Evolutionary conservation across 495 filamentous ascomycete species (phyloP), one percentile per base, ranked within the genome.

Genomic region (Xylaria sp.): DNA sequence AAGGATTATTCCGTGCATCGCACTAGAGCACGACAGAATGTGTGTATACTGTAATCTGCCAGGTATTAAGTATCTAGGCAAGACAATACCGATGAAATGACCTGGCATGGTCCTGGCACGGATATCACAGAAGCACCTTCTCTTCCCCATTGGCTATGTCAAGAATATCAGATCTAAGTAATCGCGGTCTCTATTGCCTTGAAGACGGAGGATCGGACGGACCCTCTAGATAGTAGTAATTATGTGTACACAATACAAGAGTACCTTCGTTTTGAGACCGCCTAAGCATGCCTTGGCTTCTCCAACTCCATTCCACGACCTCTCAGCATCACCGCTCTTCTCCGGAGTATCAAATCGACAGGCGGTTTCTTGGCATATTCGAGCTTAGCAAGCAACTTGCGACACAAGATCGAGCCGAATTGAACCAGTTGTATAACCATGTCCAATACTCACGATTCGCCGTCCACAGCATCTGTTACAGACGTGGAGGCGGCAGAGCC

Each of bases 401-500:
- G 15, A 40, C 41, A 17, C 46, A 53, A 17, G 31, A 53, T 14
- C 46, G 21, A 46, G 24, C 24, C 40, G 40, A 29, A n/a, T 12
- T 26, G 63, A 53, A n/a, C 7, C 9, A 35, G 17, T n/a, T 61
- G 58, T 26, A 41, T 26, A 41, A 35, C 26, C 44, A 53, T 59
- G 62, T 17, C 52, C 35, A 50, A 43, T 33, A 57, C 41, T 37
- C 17, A 44, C 35, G n/a, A 19, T 17, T 17, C 63, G 46, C 48
- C 63, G 33, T 40, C 44, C 46, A 24, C 63, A 46, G 63, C 31
- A 15, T 52, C 44, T 6, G n/a, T 46, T 11, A 66, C 63, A 26
- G 63, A 66, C 33, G 63, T 66, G 3, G 63, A 66, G 31, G 44
- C 63, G 2, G 31, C 31, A 21, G 63, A 40, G 43, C 61, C 35